Conservation (phyloP, 331 rosid species). For the Quercus phellos region DNA sequence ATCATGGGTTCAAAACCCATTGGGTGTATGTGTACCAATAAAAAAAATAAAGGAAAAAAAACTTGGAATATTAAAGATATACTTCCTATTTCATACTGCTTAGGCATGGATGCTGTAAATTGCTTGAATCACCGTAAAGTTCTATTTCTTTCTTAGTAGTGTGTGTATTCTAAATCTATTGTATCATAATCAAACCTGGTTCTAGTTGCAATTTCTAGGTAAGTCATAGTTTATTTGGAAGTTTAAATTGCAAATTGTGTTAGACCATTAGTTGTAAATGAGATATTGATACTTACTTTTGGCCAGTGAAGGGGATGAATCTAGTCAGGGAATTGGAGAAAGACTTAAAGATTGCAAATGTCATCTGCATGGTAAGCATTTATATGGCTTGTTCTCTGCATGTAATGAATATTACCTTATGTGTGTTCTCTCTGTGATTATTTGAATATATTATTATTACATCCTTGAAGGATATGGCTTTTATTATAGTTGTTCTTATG, state of each 20-base stretch:
- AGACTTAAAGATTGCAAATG: slow-evolving; percentile 93
- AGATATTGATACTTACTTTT: slow-evolving; percentile 71
- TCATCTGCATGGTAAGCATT: slow-evolving; percentile 88
- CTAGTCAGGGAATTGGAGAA: slow-evolving; percentile 96
- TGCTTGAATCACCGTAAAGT: slow-evolving; percentile 12
- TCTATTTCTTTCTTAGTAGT: slow-evolving; percentile 12
- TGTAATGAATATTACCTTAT: slow-evolving; percentile 9
- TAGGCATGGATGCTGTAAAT: not conserved
- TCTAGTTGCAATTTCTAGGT: slow-evolving; percentile 10
- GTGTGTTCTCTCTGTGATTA: slow-evolving; percentile 11
- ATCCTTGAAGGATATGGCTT: slow-evolving; percentile 15
- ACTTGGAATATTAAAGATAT: not conserved
- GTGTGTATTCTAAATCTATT: slow-evolving; percentile 7
- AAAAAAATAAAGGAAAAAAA: not conserved
- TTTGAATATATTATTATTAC: not conserved
- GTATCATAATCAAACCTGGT: not conserved
- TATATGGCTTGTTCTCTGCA: slow-evolving; percentile 9
- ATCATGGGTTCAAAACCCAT: too few relatives aligned
- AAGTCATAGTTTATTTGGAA: slow-evolving; percentile 6
- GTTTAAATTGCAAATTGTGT: not conserved
- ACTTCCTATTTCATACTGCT: not conserved
- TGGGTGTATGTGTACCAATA: too few relatives aligned
- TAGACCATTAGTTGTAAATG: slow-evolving; percentile 11
- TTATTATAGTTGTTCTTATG: slow-evolving; percentile 17
- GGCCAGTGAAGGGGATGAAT: slow-evolving; percentile 99